Conservation (phyloP, 331 rosid species). For the Quercus lobata region DNA sequence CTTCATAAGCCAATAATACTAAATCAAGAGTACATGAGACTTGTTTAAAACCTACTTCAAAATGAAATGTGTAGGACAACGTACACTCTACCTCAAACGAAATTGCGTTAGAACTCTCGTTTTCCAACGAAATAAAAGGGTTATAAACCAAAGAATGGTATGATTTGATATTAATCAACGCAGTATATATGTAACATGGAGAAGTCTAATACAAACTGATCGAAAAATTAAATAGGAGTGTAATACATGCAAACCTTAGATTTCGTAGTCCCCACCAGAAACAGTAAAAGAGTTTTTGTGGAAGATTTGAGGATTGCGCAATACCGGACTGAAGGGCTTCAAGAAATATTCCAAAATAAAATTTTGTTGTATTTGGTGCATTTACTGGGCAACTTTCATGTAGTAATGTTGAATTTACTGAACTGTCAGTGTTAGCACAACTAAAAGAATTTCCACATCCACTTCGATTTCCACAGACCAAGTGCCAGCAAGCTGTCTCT, state of each 20-base stretch:
- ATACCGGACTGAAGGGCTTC: slow-evolving; percentile 17
- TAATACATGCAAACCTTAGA: slow-evolving; percentile 13
- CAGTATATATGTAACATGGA: not conserved
- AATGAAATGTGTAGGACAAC: too few relatives aligned
- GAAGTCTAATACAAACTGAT: too few relatives aligned
- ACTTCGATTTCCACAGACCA: not conserved
- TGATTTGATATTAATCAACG: not conserved
- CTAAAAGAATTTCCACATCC: not conserved
- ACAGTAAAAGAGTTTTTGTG: slow-evolving; percentile 12
- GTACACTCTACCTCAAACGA: too few relatives aligned
- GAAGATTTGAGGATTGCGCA: not conserved
- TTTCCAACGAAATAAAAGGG: too few relatives aligned
- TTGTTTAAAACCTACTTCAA: too few relatives aligned
- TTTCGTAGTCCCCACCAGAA: slow-evolving; percentile 40
- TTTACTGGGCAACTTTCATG: not conserved
- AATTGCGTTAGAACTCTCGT: too few relatives aligned
- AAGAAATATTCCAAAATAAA: slow-evolving; percentile 28
- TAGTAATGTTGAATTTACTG: not conserved
- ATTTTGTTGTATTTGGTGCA: not conserved
- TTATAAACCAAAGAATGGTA: too few relatives aligned
- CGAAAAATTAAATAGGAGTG: not conserved
- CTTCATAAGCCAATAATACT: too few relatives aligned
- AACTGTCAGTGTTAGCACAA: slow-evolving; percentile 5
- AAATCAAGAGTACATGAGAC: too few relatives aligned
- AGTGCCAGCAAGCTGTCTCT: slow-evolving; percentile 18